These are phyloP conservation scores for Penicillium polonicum DNA, from an alignment of 2,329 filamentous ascomycete species.

Conservation along the genomic window DNA sequence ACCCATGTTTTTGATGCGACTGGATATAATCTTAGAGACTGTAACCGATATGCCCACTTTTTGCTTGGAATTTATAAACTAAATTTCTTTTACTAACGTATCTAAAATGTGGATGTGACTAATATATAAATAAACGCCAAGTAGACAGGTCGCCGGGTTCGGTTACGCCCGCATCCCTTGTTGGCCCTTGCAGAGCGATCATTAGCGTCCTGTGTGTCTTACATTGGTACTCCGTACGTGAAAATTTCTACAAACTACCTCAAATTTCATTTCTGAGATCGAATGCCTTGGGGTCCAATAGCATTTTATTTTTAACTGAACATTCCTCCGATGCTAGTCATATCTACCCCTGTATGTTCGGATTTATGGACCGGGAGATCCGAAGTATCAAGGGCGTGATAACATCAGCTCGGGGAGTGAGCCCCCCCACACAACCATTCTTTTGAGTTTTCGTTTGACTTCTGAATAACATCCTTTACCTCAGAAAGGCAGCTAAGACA, in stretches of 20 bases:
- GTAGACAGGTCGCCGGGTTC: constrained; percentile 8
- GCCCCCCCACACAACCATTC: background rate
- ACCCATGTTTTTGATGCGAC: background rate
- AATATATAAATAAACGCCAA: constrained; percentile 3
- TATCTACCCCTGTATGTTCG: background rate
- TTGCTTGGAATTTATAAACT: background rate
- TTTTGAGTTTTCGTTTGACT: background rate
- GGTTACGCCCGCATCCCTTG: constrained; percentile 5
- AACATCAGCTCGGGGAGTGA: background rate
- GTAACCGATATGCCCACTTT: background rate
- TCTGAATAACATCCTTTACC: background rate
- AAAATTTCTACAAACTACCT: background rate
- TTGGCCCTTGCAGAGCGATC: constrained; percentile 8
- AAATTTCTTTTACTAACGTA: background rate
- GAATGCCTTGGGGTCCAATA: background rate
- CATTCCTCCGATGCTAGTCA: background rate
- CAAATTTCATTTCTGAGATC: background rate
- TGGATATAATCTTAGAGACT: background rate
- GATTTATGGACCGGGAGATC: background rate
- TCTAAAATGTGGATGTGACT: background rate
- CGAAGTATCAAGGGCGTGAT: background rate
- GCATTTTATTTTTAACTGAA: background rate
- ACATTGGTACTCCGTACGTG: too few relatives aligned
- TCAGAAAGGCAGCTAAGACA: constrained; percentile 12
- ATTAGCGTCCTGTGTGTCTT: background rate